These are phyloP conservation scores for Albatrellus sp. DNA, from an alignment of 1,284 basidiomycete genomes.

Conservation along the genomic window DNA sequence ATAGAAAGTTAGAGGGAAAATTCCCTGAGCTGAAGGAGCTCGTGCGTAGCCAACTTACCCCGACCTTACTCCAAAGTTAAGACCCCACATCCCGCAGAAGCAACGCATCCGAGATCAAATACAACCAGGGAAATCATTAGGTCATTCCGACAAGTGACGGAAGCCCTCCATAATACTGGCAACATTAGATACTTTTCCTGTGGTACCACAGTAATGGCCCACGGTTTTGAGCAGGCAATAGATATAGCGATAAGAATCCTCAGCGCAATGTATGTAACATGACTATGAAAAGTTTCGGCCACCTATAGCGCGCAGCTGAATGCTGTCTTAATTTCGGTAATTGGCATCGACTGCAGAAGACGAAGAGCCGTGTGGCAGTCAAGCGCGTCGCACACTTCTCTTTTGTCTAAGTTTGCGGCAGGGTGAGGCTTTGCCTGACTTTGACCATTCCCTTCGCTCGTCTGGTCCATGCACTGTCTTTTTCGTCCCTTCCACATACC, in stretches of 20 bases:
- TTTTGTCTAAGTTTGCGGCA: too few relatives aligned
- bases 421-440: neutral
- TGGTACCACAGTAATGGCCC: too few relatives aligned
- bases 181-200: too few relatives aligned
- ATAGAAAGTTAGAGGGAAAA: slow-evolving; percentile 76
- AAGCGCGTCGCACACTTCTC: too few relatives aligned
- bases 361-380: too few relatives aligned
- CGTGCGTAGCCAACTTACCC: slow-evolving; percentile 29
- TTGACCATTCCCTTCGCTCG: neutral
- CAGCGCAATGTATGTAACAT: too few relatives aligned
- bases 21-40: slow-evolving; percentile 85
- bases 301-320: neutral
- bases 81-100: slow-evolving; percentile 46
- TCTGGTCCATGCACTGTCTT: neutral
- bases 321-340: too few relatives aligned
- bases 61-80: too few relatives aligned
- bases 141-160: slow-evolving; percentile 60
- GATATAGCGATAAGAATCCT: too few relatives aligned
- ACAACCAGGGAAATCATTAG: slow-evolving; percentile 67
- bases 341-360: too few relatives aligned
- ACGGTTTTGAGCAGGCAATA: too few relatives aligned
- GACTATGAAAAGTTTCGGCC: neutral
- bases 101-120: slow-evolving; percentile 75
- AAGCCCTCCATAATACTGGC: too few relatives aligned
- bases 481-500: neutral